phyloP scores from a whole-genome alignment of 2,329 filamentous ascomycete species.

The Fusarium stilboides region DNA sequence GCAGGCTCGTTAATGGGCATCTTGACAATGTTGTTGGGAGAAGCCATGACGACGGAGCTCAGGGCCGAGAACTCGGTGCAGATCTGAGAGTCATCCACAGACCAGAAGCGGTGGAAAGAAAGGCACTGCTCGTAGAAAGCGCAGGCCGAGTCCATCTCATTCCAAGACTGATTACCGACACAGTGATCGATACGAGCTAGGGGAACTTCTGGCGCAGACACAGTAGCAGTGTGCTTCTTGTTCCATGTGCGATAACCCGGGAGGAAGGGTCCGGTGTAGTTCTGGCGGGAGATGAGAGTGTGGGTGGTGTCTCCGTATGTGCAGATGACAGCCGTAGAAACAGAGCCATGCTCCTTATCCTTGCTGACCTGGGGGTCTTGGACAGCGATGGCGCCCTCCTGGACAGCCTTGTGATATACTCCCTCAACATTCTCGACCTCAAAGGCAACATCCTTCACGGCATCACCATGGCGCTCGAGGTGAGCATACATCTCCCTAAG shows the following conservation, averaged over 20 bases:
- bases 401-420: slow-evolving; percentile 82
- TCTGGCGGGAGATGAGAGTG: slow-evolving; percentile 82
- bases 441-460: slow-evolving; percentile 95
- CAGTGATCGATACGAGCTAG: slow-evolving; percentile 92
- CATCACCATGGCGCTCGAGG: slow-evolving; percentile 90
- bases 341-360: slow-evolving; percentile 75
- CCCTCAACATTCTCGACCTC: slow-evolving; percentile 91
- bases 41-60: slow-evolving; percentile 91
- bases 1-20: slow-evolving; percentile 99
- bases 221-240: slow-evolving; percentile 55
- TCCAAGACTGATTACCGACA: slow-evolving; percentile 97
- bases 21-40: slow-evolving; percentile 87
- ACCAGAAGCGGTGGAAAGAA: slow-evolving; percentile 97
- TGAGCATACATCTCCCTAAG: slow-evolving; percentile 85
- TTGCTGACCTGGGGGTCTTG: slow-evolving; percentile 68
- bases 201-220: slow-evolving; percentile 72
- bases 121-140: slow-evolving; percentile 88
- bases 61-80: slow-evolving; percentile 93
- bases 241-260: slow-evolving; percentile 80
- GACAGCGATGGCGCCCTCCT: slow-evolving; percentile 74
- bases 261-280: slow-evolving; percentile 83
- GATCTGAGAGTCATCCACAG: slow-evolving; percentile 93
- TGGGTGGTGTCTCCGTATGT: slow-evolving; percentile 98
- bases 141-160: slow-evolving; percentile 81
- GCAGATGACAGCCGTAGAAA: slow-evolving; percentile 83